Base-by-base conservation (phyloP, 441 rosid genomes). In the Caryocar brasiliense region DNA sequence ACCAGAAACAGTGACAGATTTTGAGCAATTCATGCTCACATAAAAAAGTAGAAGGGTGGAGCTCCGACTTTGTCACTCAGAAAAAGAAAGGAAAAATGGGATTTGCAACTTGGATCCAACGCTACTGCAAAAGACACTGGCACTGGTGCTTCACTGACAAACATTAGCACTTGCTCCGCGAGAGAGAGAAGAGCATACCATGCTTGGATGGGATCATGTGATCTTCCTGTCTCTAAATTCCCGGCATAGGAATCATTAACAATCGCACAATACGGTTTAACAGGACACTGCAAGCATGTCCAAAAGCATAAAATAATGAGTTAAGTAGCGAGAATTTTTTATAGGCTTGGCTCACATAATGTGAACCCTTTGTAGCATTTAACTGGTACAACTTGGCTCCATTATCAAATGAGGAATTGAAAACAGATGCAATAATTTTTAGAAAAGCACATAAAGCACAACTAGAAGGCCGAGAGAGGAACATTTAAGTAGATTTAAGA, bases 181-280 rank as follows among this genome's bases (percentile, higher is more conserved):
- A 19, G 7, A 12, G 17, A 36, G 17, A 33, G 30, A 7, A 14
- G 25, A 32, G 39, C 35, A n/a, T n/a, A 36, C 37, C 35, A 26
- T 40, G 23, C 13, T 26, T 20, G 34, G 15, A 19, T 30, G n/a
- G n/a, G 12, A 22, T 61, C 56, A 35, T 41, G 28, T 41, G 28
- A 65, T 45, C 43, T 58, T 59, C 24, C n/a, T 33, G 73, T 34
- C 72, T 24, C 34, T 27, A 15, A 48, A 40, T 33, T 54, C 44
- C 59, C 61, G 58, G 59, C 66, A 53, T 33, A 51, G 33, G 9
- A 36, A 25, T n/a, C 21, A n/a, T 14, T 20, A 42, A 43, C 8
- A 19, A 42, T 32, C 10, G 20, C 47, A 48, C 18, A 22, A 45
- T 12, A 7, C n/a, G 37, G 45, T 20, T 23, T 24, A 6, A 36